These are phyloP conservation scores for Microsporum ferrugineum DNA, from an alignment of 2,329 filamentous ascomycete genomes.

Conservation along the genomic window DNA sequence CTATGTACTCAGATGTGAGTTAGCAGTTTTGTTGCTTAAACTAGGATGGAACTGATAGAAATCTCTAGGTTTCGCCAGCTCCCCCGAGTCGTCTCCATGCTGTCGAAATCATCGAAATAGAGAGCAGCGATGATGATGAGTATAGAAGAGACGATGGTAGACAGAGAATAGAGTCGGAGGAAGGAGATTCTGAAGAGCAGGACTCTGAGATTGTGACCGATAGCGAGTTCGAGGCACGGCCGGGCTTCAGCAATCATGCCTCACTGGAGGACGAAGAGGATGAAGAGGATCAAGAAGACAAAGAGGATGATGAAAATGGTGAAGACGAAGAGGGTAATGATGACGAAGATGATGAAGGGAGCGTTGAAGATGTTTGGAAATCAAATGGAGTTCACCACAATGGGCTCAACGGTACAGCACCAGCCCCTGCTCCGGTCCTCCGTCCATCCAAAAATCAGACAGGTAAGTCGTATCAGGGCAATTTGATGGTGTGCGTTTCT, in stretches of 20 bases:
- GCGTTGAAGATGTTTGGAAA: not conserved
- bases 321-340: conserved; percentile 7
- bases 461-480: not conserved
- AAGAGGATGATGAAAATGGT: conserved; percentile 17
- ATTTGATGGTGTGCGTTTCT: not conserved
- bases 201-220: conserved; percentile 12
- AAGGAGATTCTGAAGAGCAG: conserved; percentile 16
- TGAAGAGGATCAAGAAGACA: conserved; percentile 15
- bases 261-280: conserved; percentile 15
- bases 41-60: conserved; percentile 12
- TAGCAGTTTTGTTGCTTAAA: conserved; percentile 9
- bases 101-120: conserved; percentile 31
- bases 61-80: conserved; percentile 3
- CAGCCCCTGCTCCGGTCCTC: not conserved
- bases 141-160: conserved; percentile 13
- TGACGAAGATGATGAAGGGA: conserved; percentile 6
- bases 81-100: conserved; percentile 17
- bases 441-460: not conserved
- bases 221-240: not conserved
- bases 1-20: conserved; percentile 8
- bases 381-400: not conserved
- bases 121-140: conserved; percentile 19
- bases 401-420: not conserved
- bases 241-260: not conserved
- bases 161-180: conserved; percentile 22